Evolutionary conservation across 2,329 filamentous ascomycete genomes (phyloP), one percentile per base, ranked within the genome.

Genomic region (Cercospora zeae-maydis): DNA sequence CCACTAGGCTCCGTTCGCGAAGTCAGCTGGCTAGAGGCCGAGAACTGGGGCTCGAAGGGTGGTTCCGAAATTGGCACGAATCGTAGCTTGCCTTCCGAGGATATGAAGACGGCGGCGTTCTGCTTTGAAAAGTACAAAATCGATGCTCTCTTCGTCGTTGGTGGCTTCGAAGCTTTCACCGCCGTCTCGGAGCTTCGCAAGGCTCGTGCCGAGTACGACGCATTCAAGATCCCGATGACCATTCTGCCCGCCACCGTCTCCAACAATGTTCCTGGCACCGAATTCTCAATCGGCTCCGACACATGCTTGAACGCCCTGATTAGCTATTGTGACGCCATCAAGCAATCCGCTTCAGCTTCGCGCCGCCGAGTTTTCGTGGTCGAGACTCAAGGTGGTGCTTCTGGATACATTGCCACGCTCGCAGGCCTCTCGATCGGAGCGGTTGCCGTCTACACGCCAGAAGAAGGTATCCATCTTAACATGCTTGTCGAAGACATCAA

Each of bases 21-120:
- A 39, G 90, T 98, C 63, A 82, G 88, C 69, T 99, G 95, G 95
- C 84, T 98, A 19, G 95, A 98, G 74, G 92, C 96, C 4, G 93
- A 98, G 75, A 83, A 86, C 65, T 99, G 95, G 95, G 92, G 93
- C 13, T 96, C 92, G 79, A 93, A 92, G 79, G 95, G 95, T 75
- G 95, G 95, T 65, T 98, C 93, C 1, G 95, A 99, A 76, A 98
- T 99, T 72, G 95, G 95, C 70, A 99, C 93, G 27, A 99, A 99
- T 82, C 90, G 95, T 72, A 92, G 92, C 73, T 85, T 98, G 33
- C 95, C 95, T 5, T 86, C 86, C 19, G 93, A 96, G 72, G 93
- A 96, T 70, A 88, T 97, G 77, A 88, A 90, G 70, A 86, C 84
- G 51, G 90, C 95, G 27, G 93, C 93, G 34, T 85, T 87, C 71